Conservation (phyloP, 2,329 filamentous ascomycete species). For the Cryphonectria radicalis region DNA sequence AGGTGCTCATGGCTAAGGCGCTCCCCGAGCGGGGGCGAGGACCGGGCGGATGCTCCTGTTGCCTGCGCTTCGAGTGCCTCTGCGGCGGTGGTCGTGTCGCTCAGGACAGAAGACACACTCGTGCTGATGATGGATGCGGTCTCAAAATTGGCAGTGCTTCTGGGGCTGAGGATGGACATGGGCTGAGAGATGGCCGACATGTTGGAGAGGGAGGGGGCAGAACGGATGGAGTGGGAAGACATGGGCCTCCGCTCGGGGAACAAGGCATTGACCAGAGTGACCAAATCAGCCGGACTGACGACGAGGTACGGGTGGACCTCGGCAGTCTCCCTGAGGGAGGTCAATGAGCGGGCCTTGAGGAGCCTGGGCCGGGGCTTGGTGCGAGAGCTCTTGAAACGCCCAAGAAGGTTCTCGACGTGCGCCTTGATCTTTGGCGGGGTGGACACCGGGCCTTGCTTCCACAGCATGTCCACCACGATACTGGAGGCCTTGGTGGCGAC, state of each 20-base stretch:
- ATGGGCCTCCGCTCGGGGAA: slow-evolving; percentile 75
- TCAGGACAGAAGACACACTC: slow-evolving; percentile 73
- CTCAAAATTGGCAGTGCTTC: slow-evolving; percentile 58
- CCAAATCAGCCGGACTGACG: slow-evolving; percentile 76
- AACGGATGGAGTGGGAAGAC: slow-evolving; percentile 67
- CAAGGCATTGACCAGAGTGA: slow-evolving; percentile 80
- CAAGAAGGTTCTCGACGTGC: slow-evolving; percentile 74
- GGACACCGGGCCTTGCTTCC: slow-evolving; percentile 68
- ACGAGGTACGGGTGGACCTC: slow-evolving; percentile 82
- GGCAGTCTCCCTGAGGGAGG: slow-evolving; percentile 73
- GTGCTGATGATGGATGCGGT: slow-evolving; percentile 73
- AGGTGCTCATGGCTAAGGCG: slow-evolving; percentile 47
- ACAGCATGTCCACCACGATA: slow-evolving; percentile 76
- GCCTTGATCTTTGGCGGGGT: slow-evolving; percentile 65
- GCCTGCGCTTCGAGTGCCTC: slow-evolving; percentile 64
- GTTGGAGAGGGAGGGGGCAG: slow-evolving; percentile 69
- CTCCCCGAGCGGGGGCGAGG: slow-evolving; percentile 57
- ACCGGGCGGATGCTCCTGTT: slow-evolving; percentile 55
- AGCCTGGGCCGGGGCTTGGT: slow-evolving; percentile 60
- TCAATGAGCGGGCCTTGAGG: slow-evolving; percentile 72
- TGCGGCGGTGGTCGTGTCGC: slow-evolving; percentile 68
- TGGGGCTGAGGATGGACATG: slow-evolving; percentile 63
- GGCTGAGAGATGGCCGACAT: slow-evolving; percentile 70
- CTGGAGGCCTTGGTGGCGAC: slow-evolving; percentile 81
- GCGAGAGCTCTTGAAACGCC: slow-evolving; percentile 62